Evolutionary conservation across 2,329 filamentous ascomycete species (phyloP).

Genomic region (Alternaria arborescens): DNA sequence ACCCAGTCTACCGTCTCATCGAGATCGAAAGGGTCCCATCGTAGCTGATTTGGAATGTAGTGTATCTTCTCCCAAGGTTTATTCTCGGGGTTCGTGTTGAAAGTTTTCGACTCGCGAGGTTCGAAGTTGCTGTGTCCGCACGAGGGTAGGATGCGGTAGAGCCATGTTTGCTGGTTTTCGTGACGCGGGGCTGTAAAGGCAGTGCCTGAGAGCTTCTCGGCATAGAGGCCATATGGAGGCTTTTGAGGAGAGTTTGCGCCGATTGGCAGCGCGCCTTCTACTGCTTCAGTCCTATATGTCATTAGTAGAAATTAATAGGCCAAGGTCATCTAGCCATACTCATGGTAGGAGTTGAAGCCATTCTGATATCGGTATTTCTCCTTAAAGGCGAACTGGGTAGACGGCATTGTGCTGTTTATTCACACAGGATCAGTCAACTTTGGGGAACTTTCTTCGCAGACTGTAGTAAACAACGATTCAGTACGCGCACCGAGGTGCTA

Average conservation of each 20-base stretch:
- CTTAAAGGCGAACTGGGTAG: constrained; percentile 67
- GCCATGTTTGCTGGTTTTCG: constrained; percentile 67
- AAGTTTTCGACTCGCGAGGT: constrained; percentile 58
- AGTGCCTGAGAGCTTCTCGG: constrained; percentile 72
- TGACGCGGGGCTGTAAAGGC: constrained; percentile 66
- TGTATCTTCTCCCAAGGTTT: constrained; percentile 67
- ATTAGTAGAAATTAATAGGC: constrained; percentile 18
- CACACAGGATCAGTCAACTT: constrained; percentile 31
- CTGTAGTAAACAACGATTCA: constrained; percentile 35
- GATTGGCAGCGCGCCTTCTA: constrained; percentile 76
- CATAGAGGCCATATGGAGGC: constrained; percentile 78
- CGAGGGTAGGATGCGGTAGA: constrained; percentile 66
- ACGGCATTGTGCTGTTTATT: constrained; percentile 64
- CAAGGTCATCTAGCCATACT: constrained; percentile 61
- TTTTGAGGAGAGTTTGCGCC: constrained; percentile 86
- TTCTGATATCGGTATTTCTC: constrained; percentile 80
- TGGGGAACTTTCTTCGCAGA: constrained; percentile 40
- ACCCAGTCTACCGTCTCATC: constrained; percentile 75
- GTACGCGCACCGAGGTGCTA: neutral
- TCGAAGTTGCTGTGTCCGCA: constrained; percentile 66
- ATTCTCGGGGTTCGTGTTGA: constrained; percentile 61
- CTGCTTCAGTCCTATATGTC: constrained; percentile 72
- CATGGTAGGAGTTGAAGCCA: constrained; percentile 79
- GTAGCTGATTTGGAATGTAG: constrained; percentile 81
- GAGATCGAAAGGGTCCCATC: constrained; percentile 81